Base-by-base conservation (phyloP, 768 basidiomycete species). In the Lactarius deliciosus region DNA sequence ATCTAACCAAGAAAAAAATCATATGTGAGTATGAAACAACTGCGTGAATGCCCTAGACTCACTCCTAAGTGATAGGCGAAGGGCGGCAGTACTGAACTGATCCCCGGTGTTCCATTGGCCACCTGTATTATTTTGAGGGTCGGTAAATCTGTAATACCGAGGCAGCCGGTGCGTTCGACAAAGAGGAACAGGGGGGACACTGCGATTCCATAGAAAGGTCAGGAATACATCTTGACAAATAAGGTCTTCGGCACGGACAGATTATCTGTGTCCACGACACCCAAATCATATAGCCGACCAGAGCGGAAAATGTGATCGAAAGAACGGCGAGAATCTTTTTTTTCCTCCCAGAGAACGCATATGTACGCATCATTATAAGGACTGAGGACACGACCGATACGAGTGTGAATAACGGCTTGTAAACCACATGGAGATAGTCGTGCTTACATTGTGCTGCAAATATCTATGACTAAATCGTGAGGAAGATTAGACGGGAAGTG, bases 301-400 rank as follows among this genome's bases (percentile, higher is more conserved):
- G 36, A 57, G 9, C 28, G 10, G 36, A 36, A 18, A 69, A 63
- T 15, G 10, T 22, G 22, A 11, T 20, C 1, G 25, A 61, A 13
- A 69, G 69, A 43, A 43, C 3, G 59, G 43, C 38, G 13, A 69
- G 66, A 57, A 68, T 1, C 1, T 1, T 5, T 10, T 22, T 59
- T 25, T 6, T 43, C 50, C 63, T 63, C 15, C 66, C 69, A 25
- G 69, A 32, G 43, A 69, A 69, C 4, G 66, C 66, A 30, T 69
- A 69, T 22, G 69, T 59, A 45, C 69, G 69, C 50, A 69, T n/a
- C 69, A 69, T 64, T 5, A 69, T 43, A 32, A 69, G 63, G 28
- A 68, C 69, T 69, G n/a, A 50, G 11, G 22, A 15, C 32, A 32
- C 47, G 47, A 22, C 56, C 25, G 6, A 13, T 4, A 38, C 16